phyloP scores from a whole-genome alignment of 805 yeast genomes.

The Starmerella bacillaris region DNA sequence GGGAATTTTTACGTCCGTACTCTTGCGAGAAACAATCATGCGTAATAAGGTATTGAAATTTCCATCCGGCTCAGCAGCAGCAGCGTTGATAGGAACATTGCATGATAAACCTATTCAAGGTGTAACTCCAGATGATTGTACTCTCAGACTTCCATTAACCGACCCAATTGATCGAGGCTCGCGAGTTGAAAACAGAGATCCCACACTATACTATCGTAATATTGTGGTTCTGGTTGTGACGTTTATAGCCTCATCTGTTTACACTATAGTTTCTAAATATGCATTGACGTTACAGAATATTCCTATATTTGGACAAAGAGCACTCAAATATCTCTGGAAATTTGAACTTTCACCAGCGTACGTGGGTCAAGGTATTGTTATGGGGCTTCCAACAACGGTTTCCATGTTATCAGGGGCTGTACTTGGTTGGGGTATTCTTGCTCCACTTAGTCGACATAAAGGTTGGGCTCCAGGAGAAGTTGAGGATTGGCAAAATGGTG shows the following conservation, averaged over 20 bases:
- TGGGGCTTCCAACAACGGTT: conserved; percentile 84
- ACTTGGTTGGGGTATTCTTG: conserved; percentile 83
- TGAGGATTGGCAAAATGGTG: conserved; percentile 85
- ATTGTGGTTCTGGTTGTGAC: conserved; percentile 42
- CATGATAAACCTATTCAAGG: conserved; percentile 37
- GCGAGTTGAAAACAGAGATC: background rate
- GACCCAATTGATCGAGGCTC: background rate
- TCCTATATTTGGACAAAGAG: conserved; percentile 54
- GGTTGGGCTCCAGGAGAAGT: conserved; percentile 85
- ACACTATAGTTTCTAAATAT: conserved; percentile 56
- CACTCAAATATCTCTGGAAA: conserved; percentile 64
- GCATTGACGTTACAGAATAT: conserved; percentile 33
- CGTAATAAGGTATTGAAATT: conserved; percentile 75
- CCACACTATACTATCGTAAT: conserved; percentile 28
- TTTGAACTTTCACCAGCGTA: conserved; percentile 95
- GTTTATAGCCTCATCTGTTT: conserved; percentile 49
- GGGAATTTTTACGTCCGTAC: conserved; percentile 90
- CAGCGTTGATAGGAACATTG: conserved; percentile 72
- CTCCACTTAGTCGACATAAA: conserved; percentile 49
- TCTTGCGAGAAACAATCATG: conserved; percentile 69
- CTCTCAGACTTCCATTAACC: background rate
- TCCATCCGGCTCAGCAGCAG: conserved; percentile 94
- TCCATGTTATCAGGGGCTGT: conserved; percentile 82
- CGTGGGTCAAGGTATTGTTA: conserved; percentile 91
- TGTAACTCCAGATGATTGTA: no score